Evolutionary conservation across 768 basidiomycete genomes (phyloP), one percentile per base, ranked within the genome.

Genomic region (Leccinum broughii): DNA sequence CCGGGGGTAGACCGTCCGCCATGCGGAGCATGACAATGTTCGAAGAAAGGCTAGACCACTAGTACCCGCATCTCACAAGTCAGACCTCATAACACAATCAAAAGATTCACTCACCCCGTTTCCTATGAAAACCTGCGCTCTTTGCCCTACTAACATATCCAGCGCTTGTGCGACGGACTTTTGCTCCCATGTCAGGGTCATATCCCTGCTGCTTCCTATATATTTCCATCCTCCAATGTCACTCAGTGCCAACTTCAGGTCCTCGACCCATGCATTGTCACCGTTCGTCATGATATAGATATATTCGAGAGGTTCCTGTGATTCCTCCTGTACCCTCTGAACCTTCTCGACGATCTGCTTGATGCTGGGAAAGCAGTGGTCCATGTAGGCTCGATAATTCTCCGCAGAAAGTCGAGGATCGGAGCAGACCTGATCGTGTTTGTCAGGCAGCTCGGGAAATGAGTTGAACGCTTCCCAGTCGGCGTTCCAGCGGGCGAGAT

Each of bases 221-320:
- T 67, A 62, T 24, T 70, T 60, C 82, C 81, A 84, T 0, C 59
- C 60, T 1, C 64, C 73, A 46, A 72, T 59, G n/a, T 58, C 59
- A 35, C 37, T 37, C 58, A 84, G 57, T 17, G 75, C 75, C 2
- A 11, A 32, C 57, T 75, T 77, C 32, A 84, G 74, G 32, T 75
- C 67, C 11, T 61, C 51, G 8, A 82, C 68, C 80, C 80, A 84
- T 17, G 65, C 66, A 11, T 62, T 56, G 15, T 68, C 64, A 9
- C 73, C 82, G 57, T 85, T 83, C 56, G 83, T 78, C 70, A 83
- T 74, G 60, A 83, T 69, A 59, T 83, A 84, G 11, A 84, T 56
- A 6, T 70, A 64, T 32, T 70, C 62, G 14, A 84, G 70, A 10
- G 61, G 66, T 6, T 62, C 59, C 10, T 51, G 66, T 10, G 65